Conservation (phyloP, 1,284 basidiomycete species). For the Termitomyces sp. region DNA sequence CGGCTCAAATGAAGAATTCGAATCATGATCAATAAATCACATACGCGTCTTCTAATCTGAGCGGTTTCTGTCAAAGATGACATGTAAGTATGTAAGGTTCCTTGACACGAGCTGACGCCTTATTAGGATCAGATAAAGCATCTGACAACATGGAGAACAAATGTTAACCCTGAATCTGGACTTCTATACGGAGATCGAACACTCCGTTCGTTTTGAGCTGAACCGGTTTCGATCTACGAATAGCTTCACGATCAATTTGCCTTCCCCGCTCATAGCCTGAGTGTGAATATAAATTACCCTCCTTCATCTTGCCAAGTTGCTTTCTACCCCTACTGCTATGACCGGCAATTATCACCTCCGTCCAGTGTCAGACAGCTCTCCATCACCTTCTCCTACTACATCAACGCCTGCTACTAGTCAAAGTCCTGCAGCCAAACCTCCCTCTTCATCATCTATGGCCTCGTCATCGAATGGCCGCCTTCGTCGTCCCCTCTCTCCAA, state of each 20-base stretch:
- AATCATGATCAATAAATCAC: constrained; percentile 15
- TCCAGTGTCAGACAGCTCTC: constrained; percentile 34
- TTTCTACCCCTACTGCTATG: constrained; percentile 25
- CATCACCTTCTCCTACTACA: constrained; percentile 33
- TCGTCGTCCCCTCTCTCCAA: constrained; percentile 43
- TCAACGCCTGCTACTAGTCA: constrained; percentile 29
- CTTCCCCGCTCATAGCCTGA: constrained; percentile 18
- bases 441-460: constrained; percentile 7
- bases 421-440: constrained; percentile 24
- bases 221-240: constrained; percentile 26
- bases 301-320: constrained; percentile 14
- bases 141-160: constrained; percentile 14
- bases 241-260: constrained; percentile 22
- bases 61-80: constrained; percentile 28
- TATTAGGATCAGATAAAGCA: constrained; percentile 17
- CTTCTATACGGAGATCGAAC: constrained; percentile 14
- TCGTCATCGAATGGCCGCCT: constrained; percentile 22
- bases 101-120: constrained; percentile 11
- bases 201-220: constrained; percentile 19
- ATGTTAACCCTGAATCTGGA: constrained; percentile 18
- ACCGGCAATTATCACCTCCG: constrained; percentile 38
- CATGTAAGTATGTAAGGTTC: constrained; percentile 11
- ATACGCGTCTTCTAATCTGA: constrained; percentile 22
- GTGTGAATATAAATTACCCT: constrained; percentile 23
- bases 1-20: constrained; percentile 9